Base-by-base conservation (phyloP, 2,329 filamentous ascomycete genomes). In the Esteya vermicola region DNA sequence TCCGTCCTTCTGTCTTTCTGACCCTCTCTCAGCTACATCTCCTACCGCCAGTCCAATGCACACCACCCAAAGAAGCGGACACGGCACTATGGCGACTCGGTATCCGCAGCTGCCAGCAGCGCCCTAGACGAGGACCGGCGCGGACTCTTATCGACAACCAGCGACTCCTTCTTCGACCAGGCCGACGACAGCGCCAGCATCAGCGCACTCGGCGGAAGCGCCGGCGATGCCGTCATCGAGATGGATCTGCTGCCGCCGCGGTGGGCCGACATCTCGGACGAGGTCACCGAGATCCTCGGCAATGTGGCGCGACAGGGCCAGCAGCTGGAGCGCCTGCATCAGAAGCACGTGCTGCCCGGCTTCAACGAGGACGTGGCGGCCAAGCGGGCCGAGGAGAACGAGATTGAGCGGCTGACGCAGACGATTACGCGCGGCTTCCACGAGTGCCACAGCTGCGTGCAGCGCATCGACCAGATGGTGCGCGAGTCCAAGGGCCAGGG, bases 11-110 rank as follows among this genome's bases (percentile, higher is more conserved):
- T 31, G 8, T 31, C 8, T 16, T 7, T 16, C 36, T 38, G 28
- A 38, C 36, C 8, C 9, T 4, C 31, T 32, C 9, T 8, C 56
- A 94, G 89, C 58, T 98, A 93, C 61, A 91, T 98, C 59, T 96
- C 91, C 61, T 98, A 96, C 70, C 88, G 91, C 55, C 91, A 98
- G 67, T 96, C 89, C 54, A 96, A 95, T 63, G 78, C 86, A 53
- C 91, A 96, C 61, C 88, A 95, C 58, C 91, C 91, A 40, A 75
- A 78, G 45, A 88, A 93, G 64, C 85, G 86, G 63, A 76, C 78
- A 50, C 79, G 79, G 52, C 82, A 45, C 43, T 43, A 81, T 64
- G 64, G 69, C 51, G 54, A 57, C 45, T 50, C 54, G 19, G 52
- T 38, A 52, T 66, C 42, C 61, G 72, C 42, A 60, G 67, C 51